phyloP scores from a whole-genome alignment of 441 rosid genomes.

The Erodium moschatum region DNA sequence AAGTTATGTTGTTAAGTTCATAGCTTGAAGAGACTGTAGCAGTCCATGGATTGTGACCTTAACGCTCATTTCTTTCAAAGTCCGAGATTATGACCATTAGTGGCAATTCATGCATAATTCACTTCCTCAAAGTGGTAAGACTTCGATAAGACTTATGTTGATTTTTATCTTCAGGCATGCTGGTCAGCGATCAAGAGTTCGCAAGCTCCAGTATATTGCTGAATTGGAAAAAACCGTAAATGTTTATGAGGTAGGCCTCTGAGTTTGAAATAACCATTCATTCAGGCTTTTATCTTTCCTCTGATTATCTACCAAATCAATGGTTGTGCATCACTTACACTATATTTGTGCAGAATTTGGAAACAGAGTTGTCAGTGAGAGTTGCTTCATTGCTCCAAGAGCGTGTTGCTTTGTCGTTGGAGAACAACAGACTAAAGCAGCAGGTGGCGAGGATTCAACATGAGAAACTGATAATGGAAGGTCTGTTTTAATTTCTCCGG shows the following conservation, averaged over 20 bases:
- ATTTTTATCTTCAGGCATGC: constrained; percentile 35
- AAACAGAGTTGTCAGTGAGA: constrained; percentile 48
- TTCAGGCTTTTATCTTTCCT: no score
- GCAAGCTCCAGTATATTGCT: constrained; percentile 71
- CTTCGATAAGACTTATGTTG: constrained; percentile 1
- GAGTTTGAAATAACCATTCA: neutral
- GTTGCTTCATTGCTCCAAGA: constrained; percentile 49
- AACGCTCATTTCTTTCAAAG: no score
- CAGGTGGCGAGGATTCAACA: constrained; percentile 42
- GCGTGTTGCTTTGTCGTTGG: constrained; percentile 46
- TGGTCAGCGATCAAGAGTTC: constrained; percentile 78
- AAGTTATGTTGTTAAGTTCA: neutral
- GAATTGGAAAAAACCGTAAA: constrained; percentile 61
- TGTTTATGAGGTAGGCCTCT: constrained; percentile 44
- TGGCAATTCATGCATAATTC: no score
- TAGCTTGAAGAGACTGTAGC: neutral
- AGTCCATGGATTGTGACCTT: neutral
- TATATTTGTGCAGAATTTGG: constrained; percentile 36
- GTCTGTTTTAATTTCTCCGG: constrained; percentile 23
- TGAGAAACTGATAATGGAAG: constrained; percentile 47
- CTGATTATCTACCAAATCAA: no score
- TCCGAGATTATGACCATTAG: no score
- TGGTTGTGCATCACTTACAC: neutral
- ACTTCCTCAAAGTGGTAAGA: neutral
- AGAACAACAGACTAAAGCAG: constrained; percentile 54